These are phyloP conservation scores for Boletus rex-veris DNA, from an alignment of 768 basidiomycete genomes.

Conservation along the genomic window DNA sequence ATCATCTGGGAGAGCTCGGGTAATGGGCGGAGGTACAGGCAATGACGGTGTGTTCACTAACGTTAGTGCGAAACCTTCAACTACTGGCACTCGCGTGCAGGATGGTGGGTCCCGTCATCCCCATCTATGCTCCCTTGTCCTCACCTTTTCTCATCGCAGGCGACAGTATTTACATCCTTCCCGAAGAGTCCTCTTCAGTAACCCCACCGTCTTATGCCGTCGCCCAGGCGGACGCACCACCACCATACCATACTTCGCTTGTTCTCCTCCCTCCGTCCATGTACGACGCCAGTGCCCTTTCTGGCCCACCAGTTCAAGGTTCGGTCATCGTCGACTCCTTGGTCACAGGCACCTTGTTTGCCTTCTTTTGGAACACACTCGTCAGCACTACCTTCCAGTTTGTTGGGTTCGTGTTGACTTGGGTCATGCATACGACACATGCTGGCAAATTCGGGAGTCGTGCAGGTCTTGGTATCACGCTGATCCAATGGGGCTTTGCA, in stretches of 20 bases:
- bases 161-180: conserved; percentile 69
- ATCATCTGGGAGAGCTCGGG: conserved; percentile 31
- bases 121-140: neutral
- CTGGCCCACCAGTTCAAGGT: conserved; percentile 40
- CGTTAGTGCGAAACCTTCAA: conserved; percentile 79
- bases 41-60: conserved; percentile 97
- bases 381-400: conserved; percentile 98
- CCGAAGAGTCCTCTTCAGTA: conserved; percentile 79
- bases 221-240: conserved; percentile 93
- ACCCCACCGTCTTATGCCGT: conserved; percentile 89
- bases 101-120: conserved; percentile 40
- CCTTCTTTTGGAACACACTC: conserved; percentile 89
- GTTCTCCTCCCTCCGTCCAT: conserved; percentile 70
- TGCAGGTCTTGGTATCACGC: conserved; percentile 91
- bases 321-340: conserved; percentile 90
- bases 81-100: conserved; percentile 52
- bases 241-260: conserved; percentile 97
- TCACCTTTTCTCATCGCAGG: conserved; percentile 38
- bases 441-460: conserved; percentile 90
- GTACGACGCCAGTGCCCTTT: conserved; percentile 42
- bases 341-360: conserved; percentile 77
- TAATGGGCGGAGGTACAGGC: conserved; percentile 59
- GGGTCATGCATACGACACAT: conserved; percentile 90
- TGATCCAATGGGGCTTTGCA: conserved; percentile 93
- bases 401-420: conserved; percentile 88